Evolutionary conservation across 306 rosid species (phyloP).

Genomic region (Cicer yamashitae): DNA sequence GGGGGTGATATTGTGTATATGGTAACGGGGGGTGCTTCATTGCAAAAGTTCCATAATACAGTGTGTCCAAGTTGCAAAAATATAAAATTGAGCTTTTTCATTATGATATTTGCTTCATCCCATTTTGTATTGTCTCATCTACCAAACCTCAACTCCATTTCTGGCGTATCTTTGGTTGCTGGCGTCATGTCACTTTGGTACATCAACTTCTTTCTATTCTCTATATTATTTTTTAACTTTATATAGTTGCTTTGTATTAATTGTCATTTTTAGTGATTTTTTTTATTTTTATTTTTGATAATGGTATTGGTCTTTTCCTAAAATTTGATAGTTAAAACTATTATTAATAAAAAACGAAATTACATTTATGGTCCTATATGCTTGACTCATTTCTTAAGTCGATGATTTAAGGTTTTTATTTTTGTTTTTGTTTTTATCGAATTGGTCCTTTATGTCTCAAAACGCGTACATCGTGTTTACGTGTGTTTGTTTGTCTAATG

Average conservation of each 20-base stretch:
- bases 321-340: no score
- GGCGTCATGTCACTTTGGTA: conserved; percentile 87
- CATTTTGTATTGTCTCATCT: conserved; percentile 86
- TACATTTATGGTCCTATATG: no score
- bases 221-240: background rate
- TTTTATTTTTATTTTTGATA: no score
- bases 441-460: no score
- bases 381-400: no score
- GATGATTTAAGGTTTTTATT: no score
- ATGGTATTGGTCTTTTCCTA: no score
- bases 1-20: conserved; percentile 67
- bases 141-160: conserved; percentile 73
- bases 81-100: conserved; percentile 64
- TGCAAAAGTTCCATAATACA: conserved; percentile 62
- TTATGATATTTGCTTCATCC: conserved; percentile 76
- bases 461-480: no score
- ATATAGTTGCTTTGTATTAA: no score
- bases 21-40: conserved; percentile 78
- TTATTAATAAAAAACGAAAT: no score
- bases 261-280: background rate
- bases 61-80: conserved; percentile 53
- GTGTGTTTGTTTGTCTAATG: no score
- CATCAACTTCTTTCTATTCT: background rate
- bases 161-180: conserved; percentile 73
- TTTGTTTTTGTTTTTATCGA: no score